A percentile compares a stretch with the other conserved stretches of the same genome.
These are phyloP conservation scores for Penicillium cataractarum DNA, from an alignment of 495 filamentous ascomycete species.

Conservation along the genomic window DNA sequence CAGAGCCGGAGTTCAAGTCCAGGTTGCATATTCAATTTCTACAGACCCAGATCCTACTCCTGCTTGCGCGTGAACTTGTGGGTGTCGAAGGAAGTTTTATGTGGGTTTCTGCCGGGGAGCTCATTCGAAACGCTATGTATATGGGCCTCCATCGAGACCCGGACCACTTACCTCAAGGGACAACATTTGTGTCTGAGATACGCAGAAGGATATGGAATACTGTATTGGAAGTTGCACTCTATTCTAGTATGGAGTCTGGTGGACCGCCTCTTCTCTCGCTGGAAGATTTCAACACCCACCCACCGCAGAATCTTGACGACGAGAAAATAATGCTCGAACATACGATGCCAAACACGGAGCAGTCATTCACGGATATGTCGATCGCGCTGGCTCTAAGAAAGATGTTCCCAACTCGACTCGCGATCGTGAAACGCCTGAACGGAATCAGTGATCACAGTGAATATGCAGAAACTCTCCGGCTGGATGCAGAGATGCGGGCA, in stretches of 20 bases:
- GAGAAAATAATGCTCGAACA: slow-evolving; percentile 38
- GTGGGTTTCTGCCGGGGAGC: slow-evolving; percentile 59
- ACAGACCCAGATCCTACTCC: slow-evolving; percentile 51
- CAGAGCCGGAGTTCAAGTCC: slow-evolving; percentile 53
- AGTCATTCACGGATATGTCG: slow-evolving; percentile 46
- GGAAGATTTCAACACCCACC: slow-evolving; percentile 57
- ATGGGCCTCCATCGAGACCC: slow-evolving; percentile 68
- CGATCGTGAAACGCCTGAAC: slow-evolving; percentile 52
- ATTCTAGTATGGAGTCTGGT: slow-evolving; percentile 56
- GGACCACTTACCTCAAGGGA: slow-evolving; percentile 41
- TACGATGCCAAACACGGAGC: slow-evolving; percentile 34
- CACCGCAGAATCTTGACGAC: slow-evolving; percentile 54
- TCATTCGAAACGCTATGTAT: slow-evolving; percentile 59
- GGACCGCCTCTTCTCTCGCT: slow-evolving; percentile 51
- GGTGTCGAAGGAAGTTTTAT: slow-evolving; percentile 51
- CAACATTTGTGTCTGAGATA: slow-evolving; percentile 54
- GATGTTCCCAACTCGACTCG: slow-evolving; percentile 50
- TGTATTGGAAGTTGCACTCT: slow-evolving; percentile 56
- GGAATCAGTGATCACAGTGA: slow-evolving; percentile 35
- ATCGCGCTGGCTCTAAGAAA: slow-evolving; percentile 49
- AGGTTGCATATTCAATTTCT: slow-evolving; percentile 46
- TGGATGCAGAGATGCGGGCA: slow-evolving; percentile 41
- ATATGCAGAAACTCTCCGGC: slow-evolving; percentile 41
- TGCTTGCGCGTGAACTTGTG: slow-evolving; percentile 52
- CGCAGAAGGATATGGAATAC: slow-evolving; percentile 65